Evolutionary conservation across 2,329 filamentous ascomycete genomes (phyloP).

Genomic region (Leptographium galeiforme): DNA sequence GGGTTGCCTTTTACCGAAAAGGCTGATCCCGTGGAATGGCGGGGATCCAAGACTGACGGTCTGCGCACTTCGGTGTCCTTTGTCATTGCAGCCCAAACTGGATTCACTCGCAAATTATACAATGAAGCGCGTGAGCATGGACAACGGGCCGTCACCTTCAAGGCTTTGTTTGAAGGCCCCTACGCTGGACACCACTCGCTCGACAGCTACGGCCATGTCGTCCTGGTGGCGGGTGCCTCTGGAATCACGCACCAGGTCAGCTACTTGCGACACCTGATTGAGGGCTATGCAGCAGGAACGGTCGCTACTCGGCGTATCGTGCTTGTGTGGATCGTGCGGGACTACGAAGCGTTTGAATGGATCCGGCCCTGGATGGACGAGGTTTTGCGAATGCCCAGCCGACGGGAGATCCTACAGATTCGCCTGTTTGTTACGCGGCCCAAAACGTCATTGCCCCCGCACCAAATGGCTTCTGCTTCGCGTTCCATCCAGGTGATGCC

Average conservation of each 20-base stretch:
- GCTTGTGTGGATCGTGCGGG: conserved; percentile 86
- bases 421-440: conserved; percentile 85
- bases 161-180: conserved; percentile 75
- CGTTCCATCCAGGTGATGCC: conserved; percentile 83
- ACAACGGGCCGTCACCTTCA: conserved; percentile 44
- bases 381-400: conserved; percentile 64
- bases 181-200: conserved; percentile 76
- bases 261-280: conserved; percentile 65
- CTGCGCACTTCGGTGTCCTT: conserved; percentile 54
- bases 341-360: conserved; percentile 84
- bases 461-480: conserved; percentile 53
- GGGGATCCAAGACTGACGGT: conserved; percentile 18
- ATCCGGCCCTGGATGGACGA: conserved; percentile 72
- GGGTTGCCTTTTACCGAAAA: conserved; percentile 26
- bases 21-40: conserved; percentile 6
- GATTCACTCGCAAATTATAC: conserved; percentile 75
- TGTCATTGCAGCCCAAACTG: conserved; percentile 74
- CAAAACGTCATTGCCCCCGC: conserved; percentile 57
- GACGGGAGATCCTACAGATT: conserved; percentile 72
- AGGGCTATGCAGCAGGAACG: conserved; percentile 54
- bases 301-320: conserved; percentile 71
- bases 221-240: conserved; percentile 84
- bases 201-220: conserved; percentile 80
- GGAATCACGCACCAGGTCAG: conserved; percentile 93
- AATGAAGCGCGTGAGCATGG: conserved; percentile 45